Evolutionary conservation across 495 filamentous ascomycete species (phyloP).

Genomic region (Cercophora scortea): DNA sequence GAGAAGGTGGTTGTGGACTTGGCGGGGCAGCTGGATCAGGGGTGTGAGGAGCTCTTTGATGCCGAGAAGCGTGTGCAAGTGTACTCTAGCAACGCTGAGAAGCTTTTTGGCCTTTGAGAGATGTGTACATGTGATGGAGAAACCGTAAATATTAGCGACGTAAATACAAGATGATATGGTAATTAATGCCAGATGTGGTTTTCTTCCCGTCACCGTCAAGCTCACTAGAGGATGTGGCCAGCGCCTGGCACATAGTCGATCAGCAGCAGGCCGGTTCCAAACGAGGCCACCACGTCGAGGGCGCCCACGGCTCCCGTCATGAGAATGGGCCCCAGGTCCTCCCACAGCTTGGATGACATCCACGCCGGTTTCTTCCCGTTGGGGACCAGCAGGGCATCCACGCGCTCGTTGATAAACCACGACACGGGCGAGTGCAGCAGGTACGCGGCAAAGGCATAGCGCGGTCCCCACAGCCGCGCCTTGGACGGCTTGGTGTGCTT

Average conservation of each 20-base stretch:
- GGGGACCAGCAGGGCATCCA: background rate
- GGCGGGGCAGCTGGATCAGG: background rate
- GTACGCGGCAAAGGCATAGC: background rate
- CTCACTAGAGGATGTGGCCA: background rate
- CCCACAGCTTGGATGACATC: background rate
- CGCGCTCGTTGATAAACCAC: background rate
- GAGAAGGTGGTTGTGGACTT: background rate
- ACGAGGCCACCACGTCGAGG: background rate
- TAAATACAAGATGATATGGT: background rate
- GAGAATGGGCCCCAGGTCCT: background rate
- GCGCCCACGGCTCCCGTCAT: background rate
- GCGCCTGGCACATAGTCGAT: background rate
- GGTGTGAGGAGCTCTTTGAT: background rate
- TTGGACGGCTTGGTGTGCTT: background rate
- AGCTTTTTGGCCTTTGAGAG: background rate
- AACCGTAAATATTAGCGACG: background rate
- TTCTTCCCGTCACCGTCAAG: background rate
- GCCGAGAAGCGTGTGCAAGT: background rate
- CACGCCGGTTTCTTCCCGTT: background rate
- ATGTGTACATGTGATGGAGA: background rate
- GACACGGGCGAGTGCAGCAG: background rate
- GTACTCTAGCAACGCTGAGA: background rate
- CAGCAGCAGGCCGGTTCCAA: background rate
- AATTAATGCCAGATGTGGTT: too few relatives aligned
- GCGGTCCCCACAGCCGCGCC: background rate